A percentile compares a stretch with the other conserved stretches of the same genome.
These are phyloP conservation scores for Hericium coralloides DNA, from an alignment of 768 basidiomycete genomes.

Conservation along the genomic window DNA sequence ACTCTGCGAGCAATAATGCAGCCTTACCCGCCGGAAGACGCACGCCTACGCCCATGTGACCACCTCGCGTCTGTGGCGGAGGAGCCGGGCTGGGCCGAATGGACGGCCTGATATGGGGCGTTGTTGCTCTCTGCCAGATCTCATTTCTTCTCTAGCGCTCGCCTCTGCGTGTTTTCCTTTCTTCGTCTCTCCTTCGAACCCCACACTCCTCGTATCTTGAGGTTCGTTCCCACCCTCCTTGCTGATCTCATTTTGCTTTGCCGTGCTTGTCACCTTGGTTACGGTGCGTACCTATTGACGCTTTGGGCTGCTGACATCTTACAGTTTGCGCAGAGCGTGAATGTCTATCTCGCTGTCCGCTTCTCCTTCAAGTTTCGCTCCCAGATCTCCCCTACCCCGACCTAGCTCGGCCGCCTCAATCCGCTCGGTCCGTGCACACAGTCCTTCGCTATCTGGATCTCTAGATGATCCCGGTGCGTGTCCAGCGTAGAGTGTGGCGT, in stretches of 20 bases:
- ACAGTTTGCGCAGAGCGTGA: background rate
- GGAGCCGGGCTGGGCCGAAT: background rate
- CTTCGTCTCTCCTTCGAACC: background rate
- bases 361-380: background rate
- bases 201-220: too few species aligned
- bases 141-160: background rate
- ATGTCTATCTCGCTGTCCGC: slow-evolving; percentile 4
- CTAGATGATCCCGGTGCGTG: slow-evolving; percentile 12
- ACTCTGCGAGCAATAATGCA: too few species aligned
- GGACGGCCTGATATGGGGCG: background rate
- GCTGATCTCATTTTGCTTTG: background rate
- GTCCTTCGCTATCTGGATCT: slow-evolving; percentile 7
- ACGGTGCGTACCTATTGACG: too few species aligned
- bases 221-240: too few species aligned
- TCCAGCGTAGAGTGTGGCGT: background rate
- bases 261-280: background rate
- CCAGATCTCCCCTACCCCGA: slow-evolving; percentile 2
- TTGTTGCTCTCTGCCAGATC: background rate
- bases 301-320: too few species aligned
- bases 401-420: slow-evolving; percentile 8
- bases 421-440: slow-evolving; percentile 7
- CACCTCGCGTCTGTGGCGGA: background rate
- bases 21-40: too few species aligned
- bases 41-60: background rate
- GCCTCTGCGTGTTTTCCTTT: background rate